Base-by-base conservation (phyloP, 768 basidiomycete genomes). In the Podaxis sp. region DNA sequence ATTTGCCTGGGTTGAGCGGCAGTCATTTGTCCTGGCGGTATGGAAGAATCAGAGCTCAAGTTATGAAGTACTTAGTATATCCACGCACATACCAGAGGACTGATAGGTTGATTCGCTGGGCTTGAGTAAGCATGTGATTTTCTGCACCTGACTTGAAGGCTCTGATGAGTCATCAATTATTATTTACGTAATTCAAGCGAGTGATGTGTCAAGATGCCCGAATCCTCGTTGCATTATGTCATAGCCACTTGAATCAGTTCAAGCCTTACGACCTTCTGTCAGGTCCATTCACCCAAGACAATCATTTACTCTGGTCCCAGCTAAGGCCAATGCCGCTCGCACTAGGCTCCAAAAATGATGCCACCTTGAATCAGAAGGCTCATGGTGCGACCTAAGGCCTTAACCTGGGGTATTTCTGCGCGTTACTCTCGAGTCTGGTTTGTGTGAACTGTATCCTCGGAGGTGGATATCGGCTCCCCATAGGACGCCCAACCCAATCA, bases 1-100 rank as follows among this genome's bases (percentile, higher is more conserved):
- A 13, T 58, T 38, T 13, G 63, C 53, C 56, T 54, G 15, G 60
- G 22, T 60, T 54, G 51, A 20, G 30, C 22, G 10, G 36, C 24
- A 24, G 48, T 33, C 58, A 59, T 59, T 8, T 20, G 44, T 20
- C 44, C 49, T 50, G n/a, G 17, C 4, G 13, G 41, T 44, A 44
- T 44, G 1, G 30, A 8, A 33, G 33, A 33, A 8, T 33, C 33
- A 10, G 33, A 10, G 8, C 10, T 33, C 8, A 10, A 33, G 33
- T 33, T 33, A 10, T 2, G 33, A 33, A 10, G 33, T n/a, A n/a
- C n/a, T n/a, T n/a, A n/a, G n/a, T 8, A 33, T 10, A 33, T 33
- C 8, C 33, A 10, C 33, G 10, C 8, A 10, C 33, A 10, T 33
- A 33, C 33, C 33, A 33, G 33, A 33, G 8, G 10, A 33, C 10